These are phyloP conservation scores for Carpinus viminea DNA, from an alignment of 306 rosid genomes.

Conservation along the genomic window DNA sequence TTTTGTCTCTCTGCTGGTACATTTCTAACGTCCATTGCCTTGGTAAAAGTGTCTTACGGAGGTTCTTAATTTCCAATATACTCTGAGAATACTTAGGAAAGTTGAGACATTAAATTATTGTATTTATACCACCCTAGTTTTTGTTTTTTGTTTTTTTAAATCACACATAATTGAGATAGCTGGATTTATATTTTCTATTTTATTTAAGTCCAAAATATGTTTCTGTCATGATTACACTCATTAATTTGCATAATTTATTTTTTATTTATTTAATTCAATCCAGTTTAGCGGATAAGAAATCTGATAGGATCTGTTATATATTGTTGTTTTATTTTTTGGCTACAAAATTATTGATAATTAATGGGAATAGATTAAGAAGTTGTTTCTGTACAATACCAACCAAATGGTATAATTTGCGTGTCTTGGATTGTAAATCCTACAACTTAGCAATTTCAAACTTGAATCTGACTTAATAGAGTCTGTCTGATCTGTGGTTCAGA, in stretches of 20 bases:
- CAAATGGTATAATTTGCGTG: neutral
- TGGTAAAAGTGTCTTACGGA: neutral
- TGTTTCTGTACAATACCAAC: neutral
- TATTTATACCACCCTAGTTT: no score
- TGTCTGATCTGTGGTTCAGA: neutral
- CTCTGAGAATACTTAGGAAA: neutral
- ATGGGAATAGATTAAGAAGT: neutral
- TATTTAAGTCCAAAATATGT: neutral
- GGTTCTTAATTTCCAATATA: neutral
- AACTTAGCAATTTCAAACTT: neutral
- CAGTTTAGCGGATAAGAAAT: neutral
- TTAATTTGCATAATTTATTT: no score
- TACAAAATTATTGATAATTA: neutral
- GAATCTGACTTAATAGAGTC: neutral
- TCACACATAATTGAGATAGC: no score
- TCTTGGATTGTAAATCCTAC: neutral
- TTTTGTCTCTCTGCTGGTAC: neutral
- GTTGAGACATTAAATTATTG: no score
- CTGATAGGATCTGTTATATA: neutral
- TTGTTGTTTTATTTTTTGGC: neutral
- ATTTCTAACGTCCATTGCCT: neutral
- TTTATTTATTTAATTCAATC: neutral
- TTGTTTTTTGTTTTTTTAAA: no score
- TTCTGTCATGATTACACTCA: neutral
- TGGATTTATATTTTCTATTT: no score